These are phyloP conservation scores for Apiotrichum sp. DNA, from an alignment of 1,284 basidiomycete genomes.

Conservation along the genomic window DNA sequence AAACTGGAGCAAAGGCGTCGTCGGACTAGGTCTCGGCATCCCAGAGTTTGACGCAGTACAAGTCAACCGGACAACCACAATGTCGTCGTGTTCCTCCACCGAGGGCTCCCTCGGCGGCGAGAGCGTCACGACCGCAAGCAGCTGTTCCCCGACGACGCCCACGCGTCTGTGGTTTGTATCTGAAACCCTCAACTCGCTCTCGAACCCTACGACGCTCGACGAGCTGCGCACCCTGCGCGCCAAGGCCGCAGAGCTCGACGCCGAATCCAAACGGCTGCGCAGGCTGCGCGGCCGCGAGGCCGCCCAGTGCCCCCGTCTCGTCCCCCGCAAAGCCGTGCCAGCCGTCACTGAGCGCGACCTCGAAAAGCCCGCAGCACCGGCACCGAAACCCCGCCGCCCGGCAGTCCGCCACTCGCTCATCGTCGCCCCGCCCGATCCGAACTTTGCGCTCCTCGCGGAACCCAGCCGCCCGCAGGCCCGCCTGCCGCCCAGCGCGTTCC, in stretches of 20 bases:
- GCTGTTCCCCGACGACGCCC: slow-evolving; percentile 5
- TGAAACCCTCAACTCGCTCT: slow-evolving; percentile 21
- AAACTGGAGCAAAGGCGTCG: slow-evolving; percentile 12
- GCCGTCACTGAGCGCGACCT: slow-evolving; percentile 15
- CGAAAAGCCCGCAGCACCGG: background rate
- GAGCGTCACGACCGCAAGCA: slow-evolving; percentile 4
- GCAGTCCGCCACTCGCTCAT: slow-evolving; percentile 10
- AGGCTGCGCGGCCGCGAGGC: slow-evolving; percentile 13
- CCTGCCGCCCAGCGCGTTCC: background rate
- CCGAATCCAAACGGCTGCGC: slow-evolving; percentile 18
- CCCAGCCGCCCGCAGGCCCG: background rate
- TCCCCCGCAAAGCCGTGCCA: slow-evolving; percentile 30
- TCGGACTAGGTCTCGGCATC: slow-evolving; percentile 18
- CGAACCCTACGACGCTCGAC: slow-evolving; percentile 22
- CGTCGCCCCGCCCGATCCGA: background rate
- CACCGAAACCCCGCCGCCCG: slow-evolving; percentile 5
- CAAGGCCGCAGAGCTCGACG: slow-evolving; percentile 23
- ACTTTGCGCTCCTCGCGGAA: background rate
- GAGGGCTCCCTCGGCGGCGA: slow-evolving; percentile 11
- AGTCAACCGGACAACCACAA: too few relatives aligned
- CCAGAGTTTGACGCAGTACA: slow-evolving; percentile 15
- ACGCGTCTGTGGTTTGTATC: slow-evolving; percentile 20
- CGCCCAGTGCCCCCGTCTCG: slow-evolving; percentile 9
- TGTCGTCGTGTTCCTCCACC: background rate
- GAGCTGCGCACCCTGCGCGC: slow-evolving; percentile 22